A percentile compares a stretch with the other conserved stretches of the same genome.
Evolutionary conservation across 176 grass and related monocot species (phyloP).

Genomic region (Zea mays): Zm-B73-REFERENCE-NAM-5.0 NC_050098.1:20689501-20690000

Average conservation of each 20-base stretch:
- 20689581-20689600: conserved; percentile 26
- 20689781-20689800: conserved; percentile 46
- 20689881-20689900: conserved; percentile 31
- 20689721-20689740: conserved; percentile 53
- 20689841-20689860: conserved; percentile 34
- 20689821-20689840: conserved; percentile 47
- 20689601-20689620: conserved; percentile 41
- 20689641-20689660: conserved; percentile 23
- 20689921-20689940: background rate
- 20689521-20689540: conserved; percentile 44
- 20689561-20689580: conserved; percentile 35
- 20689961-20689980: too few species aligned
- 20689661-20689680: conserved; percentile 46
- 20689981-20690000: background rate
- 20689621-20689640: conserved; percentile 26
- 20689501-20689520: conserved; percentile 61
- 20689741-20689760: conserved; percentile 46
- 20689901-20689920: background rate
- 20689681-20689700: conserved; percentile 54
- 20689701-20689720: conserved; percentile 46
- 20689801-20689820: conserved; percentile 41
- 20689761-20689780: conserved; percentile 78
- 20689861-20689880: conserved; percentile 49
- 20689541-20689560: conserved; percentile 35
- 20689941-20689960: background rate